phyloP scores from a whole-genome alignment of 352 stramenopile genomes.

The Phytophthora nicotianae region DNA sequence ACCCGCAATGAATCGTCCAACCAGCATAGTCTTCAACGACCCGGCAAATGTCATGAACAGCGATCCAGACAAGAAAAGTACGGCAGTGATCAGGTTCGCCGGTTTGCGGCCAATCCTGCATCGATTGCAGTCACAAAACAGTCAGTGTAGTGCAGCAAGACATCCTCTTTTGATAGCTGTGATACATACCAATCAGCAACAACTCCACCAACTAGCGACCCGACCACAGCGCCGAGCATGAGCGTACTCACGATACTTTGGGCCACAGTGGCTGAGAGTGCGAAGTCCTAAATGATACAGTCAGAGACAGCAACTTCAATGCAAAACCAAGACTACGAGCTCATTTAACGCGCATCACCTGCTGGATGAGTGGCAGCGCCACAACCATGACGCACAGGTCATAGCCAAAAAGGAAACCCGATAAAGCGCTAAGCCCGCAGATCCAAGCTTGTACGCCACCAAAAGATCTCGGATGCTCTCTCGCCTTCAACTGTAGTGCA shows the following conservation, averaged over 20 bases:
- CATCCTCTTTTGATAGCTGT: neutral
- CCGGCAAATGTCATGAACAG: slow-evolving; percentile 70
- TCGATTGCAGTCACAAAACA: neutral
- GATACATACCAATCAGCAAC: slow-evolving; percentile 51
- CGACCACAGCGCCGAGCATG: slow-evolving; percentile 72
- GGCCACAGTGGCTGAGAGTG: slow-evolving; percentile 52
- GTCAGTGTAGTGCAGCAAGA: neutral
- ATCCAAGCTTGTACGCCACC: slow-evolving; percentile 52
- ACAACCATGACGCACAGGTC: slow-evolving; percentile 82
- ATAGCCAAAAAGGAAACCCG: slow-evolving; percentile 78
- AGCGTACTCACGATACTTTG: slow-evolving; percentile 69
- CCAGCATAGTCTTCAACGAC: slow-evolving; percentile 54
- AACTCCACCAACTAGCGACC: slow-evolving; percentile 59
- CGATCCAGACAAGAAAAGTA: slow-evolving; percentile 64
- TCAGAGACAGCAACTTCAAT: neutral
- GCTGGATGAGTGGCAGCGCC: slow-evolving; percentile 66
- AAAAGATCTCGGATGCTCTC: neutral
- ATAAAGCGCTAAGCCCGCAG: slow-evolving; percentile 67
- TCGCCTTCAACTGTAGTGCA: slow-evolving; percentile 9
- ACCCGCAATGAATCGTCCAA: slow-evolving; percentile 68
- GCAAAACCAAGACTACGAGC: neutral
- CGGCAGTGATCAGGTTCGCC: slow-evolving; percentile 63
- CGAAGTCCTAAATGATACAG: slow-evolving; percentile 43
- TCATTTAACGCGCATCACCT: slow-evolving; percentile 24
- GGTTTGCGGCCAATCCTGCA: slow-evolving; percentile 64